phyloP scores from a whole-genome alignment of 768 basidiomycete genomes.

The Termitomyces sp. region DNA sequence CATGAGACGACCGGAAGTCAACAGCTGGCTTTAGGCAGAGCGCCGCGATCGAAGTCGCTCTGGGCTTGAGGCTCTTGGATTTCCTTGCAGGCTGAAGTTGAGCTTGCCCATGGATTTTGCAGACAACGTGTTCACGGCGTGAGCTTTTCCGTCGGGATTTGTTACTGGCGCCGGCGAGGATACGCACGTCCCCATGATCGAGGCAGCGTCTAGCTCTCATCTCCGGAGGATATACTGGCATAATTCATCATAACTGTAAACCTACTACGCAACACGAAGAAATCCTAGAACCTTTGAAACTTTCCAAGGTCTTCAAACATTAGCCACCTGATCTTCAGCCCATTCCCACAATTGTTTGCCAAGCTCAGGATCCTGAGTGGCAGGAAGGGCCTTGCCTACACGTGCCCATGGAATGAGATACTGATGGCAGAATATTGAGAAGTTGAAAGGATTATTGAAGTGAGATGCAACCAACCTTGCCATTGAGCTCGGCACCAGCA shows the following conservation, averaged over 20 bases:
- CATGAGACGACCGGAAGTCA: too few relatives aligned
- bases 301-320: background rate
- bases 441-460: background rate
- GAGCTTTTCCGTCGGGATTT: too few relatives aligned
- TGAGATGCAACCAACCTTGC: constrained; percentile 30
- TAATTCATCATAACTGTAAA: too few relatives aligned
- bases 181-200: too few relatives aligned
- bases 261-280: background rate
- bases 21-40: too few relatives aligned
- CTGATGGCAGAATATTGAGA: constrained; percentile 14
- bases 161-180: too few relatives aligned
- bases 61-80: too few relatives aligned
- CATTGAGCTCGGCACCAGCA: constrained; percentile 34
- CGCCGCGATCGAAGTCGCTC: too few relatives aligned
- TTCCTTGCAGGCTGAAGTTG: too few relatives aligned
- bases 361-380: constrained; percentile 22
- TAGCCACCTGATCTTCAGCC: constrained; percentile 37
- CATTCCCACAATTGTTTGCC: constrained; percentile 35
- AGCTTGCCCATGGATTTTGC: too few relatives aligned
- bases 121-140: too few relatives aligned
- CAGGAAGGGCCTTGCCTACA: constrained; percentile 16
- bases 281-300: background rate
- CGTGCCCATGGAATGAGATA: constrained; percentile 41
- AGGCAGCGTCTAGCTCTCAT: too few relatives aligned
- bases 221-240: background rate